These are phyloP conservation scores for Vigna reflexopilosa DNA, from an alignment of 306 rosid genomes.

Conservation along the genomic window DNA sequence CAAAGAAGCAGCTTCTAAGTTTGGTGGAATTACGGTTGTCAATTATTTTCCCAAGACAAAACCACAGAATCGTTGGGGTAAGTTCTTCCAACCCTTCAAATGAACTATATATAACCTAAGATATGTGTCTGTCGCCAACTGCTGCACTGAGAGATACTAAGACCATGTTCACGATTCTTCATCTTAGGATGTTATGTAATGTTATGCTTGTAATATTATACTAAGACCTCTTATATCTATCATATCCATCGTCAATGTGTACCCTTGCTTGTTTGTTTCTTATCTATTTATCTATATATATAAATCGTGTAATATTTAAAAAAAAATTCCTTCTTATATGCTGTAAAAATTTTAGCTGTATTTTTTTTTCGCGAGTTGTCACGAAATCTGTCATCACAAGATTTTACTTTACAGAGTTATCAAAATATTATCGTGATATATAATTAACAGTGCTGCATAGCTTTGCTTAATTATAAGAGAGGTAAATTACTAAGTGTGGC, in stretches of 20 bases:
- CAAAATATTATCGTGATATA: background rate
- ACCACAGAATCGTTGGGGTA: conserved; percentile 45
- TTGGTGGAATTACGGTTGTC: conserved; percentile 40
- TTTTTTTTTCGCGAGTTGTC: background rate
- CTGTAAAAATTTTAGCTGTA: too few species aligned
- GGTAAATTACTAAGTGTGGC: too few species aligned
- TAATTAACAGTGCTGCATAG: background rate
- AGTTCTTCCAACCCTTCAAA: conserved; percentile 36
- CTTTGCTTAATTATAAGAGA: too few species aligned
- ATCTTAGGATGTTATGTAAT: background rate
- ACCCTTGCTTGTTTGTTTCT: background rate
- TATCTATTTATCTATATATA: background rate
- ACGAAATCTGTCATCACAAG: background rate
- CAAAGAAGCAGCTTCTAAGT: conserved; percentile 41
- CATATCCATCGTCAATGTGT: background rate
- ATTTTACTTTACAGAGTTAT: background rate
- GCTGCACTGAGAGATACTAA: background rate
- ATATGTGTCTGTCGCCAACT: background rate
- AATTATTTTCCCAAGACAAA: conserved; percentile 34
- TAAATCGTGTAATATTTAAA: too few species aligned
- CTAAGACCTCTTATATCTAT: background rate
- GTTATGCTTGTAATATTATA: background rate
- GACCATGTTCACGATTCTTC: background rate
- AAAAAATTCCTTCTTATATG: too few species aligned
- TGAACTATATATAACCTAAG: background rate